These are phyloP conservation scores for Puccinia polysora DNA, from an alignment of 1,284 basidiomycete genomes.

Conservation along the genomic window DNA sequence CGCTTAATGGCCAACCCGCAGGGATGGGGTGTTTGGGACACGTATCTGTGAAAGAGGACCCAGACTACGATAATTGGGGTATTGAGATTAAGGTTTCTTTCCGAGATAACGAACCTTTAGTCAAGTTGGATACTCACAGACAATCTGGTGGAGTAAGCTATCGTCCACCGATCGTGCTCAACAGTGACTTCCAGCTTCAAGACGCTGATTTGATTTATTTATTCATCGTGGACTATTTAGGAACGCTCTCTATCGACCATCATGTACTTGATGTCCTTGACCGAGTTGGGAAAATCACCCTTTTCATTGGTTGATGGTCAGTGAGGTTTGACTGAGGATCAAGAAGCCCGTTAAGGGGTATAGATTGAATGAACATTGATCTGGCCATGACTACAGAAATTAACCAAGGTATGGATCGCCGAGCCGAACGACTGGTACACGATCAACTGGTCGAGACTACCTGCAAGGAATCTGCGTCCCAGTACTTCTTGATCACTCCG, in stretches of 20 bases:
- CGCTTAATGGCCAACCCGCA: not conserved
- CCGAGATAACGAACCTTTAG: conserved; percentile 79
- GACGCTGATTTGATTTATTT: not conserved
- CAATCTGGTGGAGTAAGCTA: conserved; percentile 89
- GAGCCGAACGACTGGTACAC: conserved; percentile 88
- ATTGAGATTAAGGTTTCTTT: conserved; percentile 96
- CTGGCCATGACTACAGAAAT: conserved; percentile 38
- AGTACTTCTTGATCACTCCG: conserved; percentile 98
- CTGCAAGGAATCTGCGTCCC: conserved; percentile 77
- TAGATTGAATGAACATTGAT: too few species aligned
- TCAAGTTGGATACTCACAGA: conserved; percentile 76
- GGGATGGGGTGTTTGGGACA: conserved; percentile 79
- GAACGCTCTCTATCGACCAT: conserved; percentile 96
- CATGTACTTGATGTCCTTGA: conserved; percentile 90
- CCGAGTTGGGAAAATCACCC: conserved; percentile 81
- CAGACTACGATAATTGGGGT: conserved; percentile 83
- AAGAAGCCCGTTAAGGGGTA: too few species aligned
- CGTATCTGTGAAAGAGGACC: conserved; percentile 68
- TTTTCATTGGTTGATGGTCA: conserved; percentile 83
- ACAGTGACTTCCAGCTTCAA: not conserved
- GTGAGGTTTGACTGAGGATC: not conserved
- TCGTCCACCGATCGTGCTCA: too few species aligned
- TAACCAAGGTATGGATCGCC: conserved; percentile 78
- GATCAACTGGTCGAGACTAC: conserved; percentile 83
- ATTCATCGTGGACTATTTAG: conserved; percentile 56